These are phyloP conservation scores for Castanea mollissima DNA, from an alignment of 306 rosid species.

Conservation along the genomic window DNA sequence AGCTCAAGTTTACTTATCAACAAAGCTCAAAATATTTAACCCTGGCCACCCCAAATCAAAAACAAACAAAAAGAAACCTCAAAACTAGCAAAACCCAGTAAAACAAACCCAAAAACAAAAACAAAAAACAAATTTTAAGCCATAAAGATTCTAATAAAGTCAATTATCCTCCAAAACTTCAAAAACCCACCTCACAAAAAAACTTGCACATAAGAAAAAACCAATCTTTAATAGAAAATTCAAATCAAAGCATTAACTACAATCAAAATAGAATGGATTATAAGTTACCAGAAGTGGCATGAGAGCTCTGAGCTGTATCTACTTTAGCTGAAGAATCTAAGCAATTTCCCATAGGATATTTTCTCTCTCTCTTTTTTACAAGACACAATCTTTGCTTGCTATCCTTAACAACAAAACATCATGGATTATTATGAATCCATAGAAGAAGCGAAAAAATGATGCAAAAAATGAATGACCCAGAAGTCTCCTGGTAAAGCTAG, in stretches of 20 bases:
- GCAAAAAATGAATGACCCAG: neutral
- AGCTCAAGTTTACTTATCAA: no score
- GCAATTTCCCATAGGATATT: constrained; percentile 77
- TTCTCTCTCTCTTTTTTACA: neutral
- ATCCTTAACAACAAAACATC: neutral
- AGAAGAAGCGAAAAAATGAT: neutral
- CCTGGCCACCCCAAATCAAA: constrained; percentile 1
- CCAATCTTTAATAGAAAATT: neutral
- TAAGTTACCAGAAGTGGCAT: constrained; percentile 51
- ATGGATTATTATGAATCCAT: neutral
- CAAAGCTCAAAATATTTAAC: constrained; percentile 1
- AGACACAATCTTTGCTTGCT: neutral
- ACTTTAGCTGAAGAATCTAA: constrained; percentile 81
- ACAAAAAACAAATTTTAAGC: neutral
- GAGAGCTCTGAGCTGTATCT: constrained; percentile 28
- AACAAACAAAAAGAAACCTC: neutral
- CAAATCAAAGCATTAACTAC: no score
- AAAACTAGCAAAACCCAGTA: no score
- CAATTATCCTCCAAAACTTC: neutral
- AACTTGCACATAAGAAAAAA: neutral
- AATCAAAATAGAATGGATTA: neutral
- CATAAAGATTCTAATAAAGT: neutral
- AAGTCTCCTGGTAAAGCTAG: neutral
- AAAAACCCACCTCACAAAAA: constrained; percentile 2
- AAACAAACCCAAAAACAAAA: neutral